Percentiles rank a stretch among this genome's conserved stretches.
Conservation (phyloP, 495 filamentous ascomycete genomes). For the Jackrogersella minutella region DNA sequence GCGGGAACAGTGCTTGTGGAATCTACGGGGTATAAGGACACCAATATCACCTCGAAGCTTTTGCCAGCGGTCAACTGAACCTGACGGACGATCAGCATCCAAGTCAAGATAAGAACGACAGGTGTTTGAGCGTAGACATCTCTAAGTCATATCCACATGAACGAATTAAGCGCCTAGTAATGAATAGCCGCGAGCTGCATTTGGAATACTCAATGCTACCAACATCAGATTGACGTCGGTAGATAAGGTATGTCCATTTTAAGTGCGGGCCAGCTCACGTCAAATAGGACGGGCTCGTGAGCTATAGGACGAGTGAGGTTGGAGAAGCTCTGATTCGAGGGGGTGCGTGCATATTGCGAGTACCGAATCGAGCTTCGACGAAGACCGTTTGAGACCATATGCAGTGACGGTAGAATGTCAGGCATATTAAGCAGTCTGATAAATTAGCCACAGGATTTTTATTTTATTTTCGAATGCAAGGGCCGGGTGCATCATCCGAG, state of each 20-base stretch:
- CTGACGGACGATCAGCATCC: conserved; percentile 26
- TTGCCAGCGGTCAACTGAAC: conserved; percentile 1
- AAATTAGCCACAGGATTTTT: conserved; percentile 15
- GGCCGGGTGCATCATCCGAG: conserved; percentile 44
- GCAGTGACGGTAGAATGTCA: conserved; percentile 20
- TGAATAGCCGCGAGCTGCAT: not conserved
- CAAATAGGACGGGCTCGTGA: conserved; percentile 8
- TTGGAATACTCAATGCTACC: not conserved
- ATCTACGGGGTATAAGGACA: conserved; percentile 12
- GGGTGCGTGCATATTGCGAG: conserved; percentile 35
- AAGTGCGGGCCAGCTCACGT: conserved; percentile 10
- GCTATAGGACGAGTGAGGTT: conserved; percentile 11
- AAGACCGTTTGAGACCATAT: conserved; percentile 19
- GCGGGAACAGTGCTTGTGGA: conserved; percentile 19
- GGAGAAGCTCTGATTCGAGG: conserved; percentile 13
- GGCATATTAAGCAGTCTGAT: conserved; percentile 12
- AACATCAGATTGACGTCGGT: conserved; percentile 16
- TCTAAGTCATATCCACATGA: conserved; percentile 9
- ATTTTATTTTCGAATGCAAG: no score
- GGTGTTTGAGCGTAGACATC: conserved; percentile 3
- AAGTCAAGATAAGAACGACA: not conserved
- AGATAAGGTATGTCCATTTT: conserved; percentile 11
- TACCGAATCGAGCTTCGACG: conserved; percentile 17
- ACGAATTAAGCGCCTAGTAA: conserved; percentile 6
- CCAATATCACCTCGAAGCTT: conserved; percentile 4